Base-by-base conservation (phyloP, 208 protist species). In the Trypanosomatidae sp. region DNA sequence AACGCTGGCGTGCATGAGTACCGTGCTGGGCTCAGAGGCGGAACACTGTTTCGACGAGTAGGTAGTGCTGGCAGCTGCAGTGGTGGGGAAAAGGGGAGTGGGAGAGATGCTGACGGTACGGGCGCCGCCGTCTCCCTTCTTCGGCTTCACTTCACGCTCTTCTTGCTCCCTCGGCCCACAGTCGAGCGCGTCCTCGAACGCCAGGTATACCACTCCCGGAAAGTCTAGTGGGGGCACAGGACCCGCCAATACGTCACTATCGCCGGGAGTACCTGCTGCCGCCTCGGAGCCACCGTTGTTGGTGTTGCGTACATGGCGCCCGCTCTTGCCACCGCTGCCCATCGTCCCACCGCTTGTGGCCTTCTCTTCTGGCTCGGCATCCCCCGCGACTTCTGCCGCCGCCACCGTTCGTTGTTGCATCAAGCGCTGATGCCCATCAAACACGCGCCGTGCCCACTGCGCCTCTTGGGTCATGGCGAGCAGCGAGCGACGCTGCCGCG, bases 1-100 rank as follows among this genome's bases (percentile, higher is more conserved):
- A 56, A 91, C 81, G 60, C 59, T 68, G 66, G 89, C 87, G 69
- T 91, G 82, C 12, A 96, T 66, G 1, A 83, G 62, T 0, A 83
- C 50, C 3, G 81, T 75, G 0, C 71, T 52, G 4, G 69, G 56
- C n/a, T 22, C 50, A 33, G 49, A 33, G 7, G 22, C 62, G 7
- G 43, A 15, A 33, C 66, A 39, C 15, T 43, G 58, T 10, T 62
- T 60, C 36, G n/a, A 15, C 19, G 19, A n/a, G 46, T 53, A 47
- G 2, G 44, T 15, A 22, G 28, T 50, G 50, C 66, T 39, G 22
- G 28, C 19, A 19, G 25, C 46, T 44, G 66, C 28, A 15, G 50
- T 13, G 25, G 49, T 15, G 43, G 66, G 12, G 7, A 19, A 44
- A 39, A 44, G 30, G 2, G n/a, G 15, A 17, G 52, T 12, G 22